Base-by-base conservation (phyloP, 2,329 filamentous ascomycete species). In the Cordyceps fumosorosea region DNA sequence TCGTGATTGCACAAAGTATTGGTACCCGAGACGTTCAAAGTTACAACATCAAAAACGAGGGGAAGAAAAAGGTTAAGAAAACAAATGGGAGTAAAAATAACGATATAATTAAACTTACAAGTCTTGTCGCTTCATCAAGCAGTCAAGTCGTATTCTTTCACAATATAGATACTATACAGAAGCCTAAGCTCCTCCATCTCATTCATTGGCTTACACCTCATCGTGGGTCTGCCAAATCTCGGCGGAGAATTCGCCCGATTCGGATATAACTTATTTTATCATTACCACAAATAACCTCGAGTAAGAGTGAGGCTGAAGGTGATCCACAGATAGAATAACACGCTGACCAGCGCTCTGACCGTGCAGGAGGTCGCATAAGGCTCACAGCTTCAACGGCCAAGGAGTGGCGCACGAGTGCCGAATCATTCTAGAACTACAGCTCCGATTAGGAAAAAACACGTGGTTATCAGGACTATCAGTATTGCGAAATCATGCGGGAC, bases 291-390 rank as follows among this genome's bases (percentile, higher is more conserved):
- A n/a, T n/a, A 6, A 45, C 18, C 8, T 22, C 10, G 24, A 45
- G 24, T 56, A 56, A 44, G 40, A 56, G 24, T 56, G 54, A 56
- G 54, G 54, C 54, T 56, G 54, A 56, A 32, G 0, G 18, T 11
- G 18, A 56, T 56, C 54, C 54, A 45, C 54, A 56, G 40, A 56
- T 56, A 32, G 24, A 56, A 32, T 45, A 32, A 45, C 54, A 56
- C 45, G 54, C 54, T 56, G 18, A 56, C 54, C 11, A 24, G n/a
- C 40, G 40, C 42, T 56, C 54, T 56, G 54, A 56, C 54, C 40
- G 10, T 45, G 54, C 54, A 56, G 54, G 18, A 56, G 24, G 24
- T 45, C 40, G 18, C 54, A 18, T 45, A 22, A 34, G 32, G 51
- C 32, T 53, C 32, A 29, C 51, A 40, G 29, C 20, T 32, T 14